phyloP scores from a whole-genome alignment of 2,329 filamentous ascomycete species.

The Penicillium digitatum region DNA sequence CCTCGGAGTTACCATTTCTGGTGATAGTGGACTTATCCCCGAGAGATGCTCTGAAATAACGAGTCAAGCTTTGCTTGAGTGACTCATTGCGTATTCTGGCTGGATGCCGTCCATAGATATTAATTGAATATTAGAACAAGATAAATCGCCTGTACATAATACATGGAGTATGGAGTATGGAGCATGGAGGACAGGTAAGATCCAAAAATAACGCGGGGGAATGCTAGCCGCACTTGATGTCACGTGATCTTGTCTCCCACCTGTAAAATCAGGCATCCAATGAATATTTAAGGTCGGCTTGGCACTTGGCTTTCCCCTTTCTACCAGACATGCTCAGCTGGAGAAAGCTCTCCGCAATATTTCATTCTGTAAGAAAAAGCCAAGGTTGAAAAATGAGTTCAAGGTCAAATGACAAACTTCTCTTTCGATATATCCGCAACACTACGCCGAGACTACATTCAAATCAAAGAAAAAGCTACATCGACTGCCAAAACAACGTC shows the following conservation, averaged over 20 bases:
- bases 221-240: no score
- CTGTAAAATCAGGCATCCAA: no score
- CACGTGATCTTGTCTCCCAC: no score
- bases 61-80: background rate
- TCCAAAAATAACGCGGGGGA: no score
- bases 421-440: background rate
- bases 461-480: slow-evolving; percentile 14
- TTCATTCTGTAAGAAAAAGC: background rate
- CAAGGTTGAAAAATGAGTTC: background rate
- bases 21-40: background rate
- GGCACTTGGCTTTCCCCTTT: no score
- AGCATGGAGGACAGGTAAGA: no score
- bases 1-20: background rate
- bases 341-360: no score
- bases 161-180: no score
- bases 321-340: no score
- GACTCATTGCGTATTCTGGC: background rate
- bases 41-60: background rate
- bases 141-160: no score
- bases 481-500: slow-evolving; percentile 27
- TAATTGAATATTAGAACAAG: no score
- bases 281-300: no score
- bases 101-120: background rate
- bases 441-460: background rate
- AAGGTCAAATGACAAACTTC: background rate